Conservation (phyloP, 2,329 filamentous ascomycete genomes). For the Juglanconis sp. region DNA sequence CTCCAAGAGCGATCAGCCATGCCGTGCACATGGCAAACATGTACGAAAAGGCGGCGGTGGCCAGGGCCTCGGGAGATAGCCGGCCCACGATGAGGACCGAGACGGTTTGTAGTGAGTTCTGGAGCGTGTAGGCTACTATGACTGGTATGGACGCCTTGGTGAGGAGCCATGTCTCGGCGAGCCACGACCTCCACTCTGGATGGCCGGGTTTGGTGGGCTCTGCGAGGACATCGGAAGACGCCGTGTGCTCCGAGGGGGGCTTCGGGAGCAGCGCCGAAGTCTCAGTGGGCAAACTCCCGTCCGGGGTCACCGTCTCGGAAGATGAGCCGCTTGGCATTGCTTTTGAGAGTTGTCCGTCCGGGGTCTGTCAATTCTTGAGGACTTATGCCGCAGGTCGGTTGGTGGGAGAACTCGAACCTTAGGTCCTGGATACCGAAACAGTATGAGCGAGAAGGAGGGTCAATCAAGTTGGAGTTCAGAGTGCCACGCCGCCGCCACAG, state of each 20-base stretch:
- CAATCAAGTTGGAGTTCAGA: background rate
- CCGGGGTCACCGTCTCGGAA: conserved; percentile 10
- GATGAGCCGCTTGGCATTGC: conserved; percentile 16
- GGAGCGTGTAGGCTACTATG: conserved; percentile 79
- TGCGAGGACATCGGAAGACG: background rate
- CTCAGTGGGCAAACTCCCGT: conserved; percentile 13
- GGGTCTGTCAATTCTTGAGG: background rate
- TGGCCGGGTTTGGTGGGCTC: conserved; percentile 2
- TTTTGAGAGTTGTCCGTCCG: background rate
- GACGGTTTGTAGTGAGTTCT: conserved; percentile 79
- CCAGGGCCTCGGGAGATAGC: conserved; percentile 73
- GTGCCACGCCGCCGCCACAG: background rate
- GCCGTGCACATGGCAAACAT: conserved; percentile 92
- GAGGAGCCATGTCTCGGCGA: conserved; percentile 64
- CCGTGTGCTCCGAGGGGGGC: conserved; percentile 3
- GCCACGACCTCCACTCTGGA: conserved; percentile 38
- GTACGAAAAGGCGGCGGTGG: conserved; percentile 81
- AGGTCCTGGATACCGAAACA: background rate
- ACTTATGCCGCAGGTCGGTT: background rate
- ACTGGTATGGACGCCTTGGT: conserved; percentile 70
- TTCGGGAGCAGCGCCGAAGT: conserved; percentile 19
- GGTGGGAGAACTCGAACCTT: no score
- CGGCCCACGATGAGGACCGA: conserved; percentile 81
- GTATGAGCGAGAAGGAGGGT: background rate
- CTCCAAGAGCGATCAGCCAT: conserved; percentile 82